Evolutionary conservation across 495 filamentous ascomycete species (phyloP).

Genomic region (Neurospora sp.): DNA sequence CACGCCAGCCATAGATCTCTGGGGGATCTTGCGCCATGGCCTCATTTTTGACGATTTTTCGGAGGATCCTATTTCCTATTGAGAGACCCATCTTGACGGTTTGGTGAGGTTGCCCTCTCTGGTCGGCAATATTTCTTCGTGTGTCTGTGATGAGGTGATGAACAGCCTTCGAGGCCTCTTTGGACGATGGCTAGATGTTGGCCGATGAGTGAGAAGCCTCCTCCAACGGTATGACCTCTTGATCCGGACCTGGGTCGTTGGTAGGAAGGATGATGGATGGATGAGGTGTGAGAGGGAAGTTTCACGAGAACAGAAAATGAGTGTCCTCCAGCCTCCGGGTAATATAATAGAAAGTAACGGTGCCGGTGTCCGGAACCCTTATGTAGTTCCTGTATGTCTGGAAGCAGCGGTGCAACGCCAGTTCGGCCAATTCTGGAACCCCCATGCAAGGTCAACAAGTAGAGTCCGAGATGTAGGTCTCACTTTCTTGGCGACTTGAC

Average conservation of each 20-base stretch:
- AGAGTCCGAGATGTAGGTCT: neutral
- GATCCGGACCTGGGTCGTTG: neutral
- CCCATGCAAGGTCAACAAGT: neutral
- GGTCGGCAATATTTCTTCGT: neutral
- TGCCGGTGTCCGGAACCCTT: neutral
- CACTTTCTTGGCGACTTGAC: neutral
- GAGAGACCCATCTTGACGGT: constrained; percentile 17
- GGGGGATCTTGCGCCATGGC: constrained; percentile 63
- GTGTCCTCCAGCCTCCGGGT: neutral
- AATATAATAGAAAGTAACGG: neutral
- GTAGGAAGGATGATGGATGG: neutral
- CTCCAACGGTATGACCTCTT: neutral
- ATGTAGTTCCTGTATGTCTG: neutral
- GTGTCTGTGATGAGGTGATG: neutral
- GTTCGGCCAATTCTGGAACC: neutral
- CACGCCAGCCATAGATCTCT: constrained; percentile 73
- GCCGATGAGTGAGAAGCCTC: neutral
- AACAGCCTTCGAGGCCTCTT: neutral
- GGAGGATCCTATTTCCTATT: constrained; percentile 31
- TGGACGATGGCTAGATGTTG: neutral
- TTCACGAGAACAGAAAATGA: neutral
- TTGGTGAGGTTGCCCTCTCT: neutral
- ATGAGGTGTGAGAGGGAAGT: neutral
- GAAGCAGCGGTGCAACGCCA: neutral
- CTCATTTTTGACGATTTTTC: constrained; percentile 65